These are phyloP conservation scores for Citrullus colocynthis DNA, from an alignment of 306 rosid genomes.

Conservation along the genomic window DNA sequence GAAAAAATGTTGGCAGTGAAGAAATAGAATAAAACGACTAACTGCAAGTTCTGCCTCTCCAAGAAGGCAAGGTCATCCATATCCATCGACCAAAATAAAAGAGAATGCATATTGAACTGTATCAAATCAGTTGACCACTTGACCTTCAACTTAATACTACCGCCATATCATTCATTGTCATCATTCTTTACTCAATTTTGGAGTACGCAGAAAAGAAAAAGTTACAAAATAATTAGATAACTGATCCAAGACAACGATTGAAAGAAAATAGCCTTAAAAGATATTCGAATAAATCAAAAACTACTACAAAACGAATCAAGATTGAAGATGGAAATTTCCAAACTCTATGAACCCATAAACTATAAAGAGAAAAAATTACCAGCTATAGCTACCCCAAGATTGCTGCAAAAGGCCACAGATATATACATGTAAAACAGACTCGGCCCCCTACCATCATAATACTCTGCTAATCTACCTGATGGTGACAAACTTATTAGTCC, in stretches of 20 bases:
- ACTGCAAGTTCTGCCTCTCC: not conserved
- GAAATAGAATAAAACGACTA: not conserved
- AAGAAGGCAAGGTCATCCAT: not conserved
- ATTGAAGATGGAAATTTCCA: not conserved
- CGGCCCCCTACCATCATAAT: not conserved
- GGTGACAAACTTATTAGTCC: slow-evolving; percentile 96
- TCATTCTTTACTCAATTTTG: not conserved
- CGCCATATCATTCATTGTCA: not conserved
- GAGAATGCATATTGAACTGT: not conserved
- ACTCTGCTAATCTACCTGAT: slow-evolving; percentile 54
- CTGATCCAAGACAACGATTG: not conserved
- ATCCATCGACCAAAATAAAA: not conserved
- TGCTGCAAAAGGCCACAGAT: slow-evolving; percentile 7
- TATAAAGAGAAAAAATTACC: not conserved
- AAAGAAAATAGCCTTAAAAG: not conserved
- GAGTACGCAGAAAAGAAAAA: not conserved
- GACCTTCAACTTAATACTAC: not conserved
- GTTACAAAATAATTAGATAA: not conserved
- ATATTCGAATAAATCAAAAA: not conserved
- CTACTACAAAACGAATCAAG: not conserved
- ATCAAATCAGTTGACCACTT: not conserved
- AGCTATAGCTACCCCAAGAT: not conserved
- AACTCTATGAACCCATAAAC: not conserved
- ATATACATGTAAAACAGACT: slow-evolving; percentile 8
- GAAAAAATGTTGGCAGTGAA: not conserved